These are phyloP conservation scores for Nephelium lappaceum DNA, from an alignment of 345 rosid genomes.

Conservation along the genomic window DNA sequence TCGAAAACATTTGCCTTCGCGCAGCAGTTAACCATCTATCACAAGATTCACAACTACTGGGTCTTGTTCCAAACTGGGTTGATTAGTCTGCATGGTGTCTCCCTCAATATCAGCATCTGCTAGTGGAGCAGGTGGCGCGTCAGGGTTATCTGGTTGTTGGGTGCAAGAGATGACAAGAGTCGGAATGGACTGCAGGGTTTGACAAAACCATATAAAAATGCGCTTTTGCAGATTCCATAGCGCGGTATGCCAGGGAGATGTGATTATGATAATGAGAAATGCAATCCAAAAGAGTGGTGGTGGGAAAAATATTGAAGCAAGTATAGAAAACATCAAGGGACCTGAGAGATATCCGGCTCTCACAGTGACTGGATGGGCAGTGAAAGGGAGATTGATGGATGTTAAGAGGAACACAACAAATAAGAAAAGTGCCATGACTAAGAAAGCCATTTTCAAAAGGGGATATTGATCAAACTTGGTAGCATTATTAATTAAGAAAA, in stretches of 20 bases:
- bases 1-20: too few relatives aligned
- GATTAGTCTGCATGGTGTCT: background rate
- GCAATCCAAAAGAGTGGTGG: background rate
- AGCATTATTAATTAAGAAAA: background rate
- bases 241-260: background rate
- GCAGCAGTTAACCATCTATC: background rate
- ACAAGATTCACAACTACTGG: background rate
- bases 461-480: background rate
- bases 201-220: background rate
- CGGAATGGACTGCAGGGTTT: background rate
- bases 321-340: background rate
- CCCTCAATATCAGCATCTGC: background rate
- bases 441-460: background rate
- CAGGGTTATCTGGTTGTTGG: background rate
- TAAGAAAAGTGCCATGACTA: background rate
- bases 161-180: background rate
- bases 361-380: background rate
- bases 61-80: background rate
- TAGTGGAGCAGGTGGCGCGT: background rate
- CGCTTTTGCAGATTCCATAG: background rate
- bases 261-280: background rate
- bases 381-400: conserved; percentile 2
- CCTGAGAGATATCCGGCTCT: background rate
- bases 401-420: background rate
- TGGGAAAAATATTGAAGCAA: background rate